These are phyloP conservation scores for Globisporangium abappressorium DNA, from an alignment of 352 stramenopile species.

Conservation along the genomic window DNA sequence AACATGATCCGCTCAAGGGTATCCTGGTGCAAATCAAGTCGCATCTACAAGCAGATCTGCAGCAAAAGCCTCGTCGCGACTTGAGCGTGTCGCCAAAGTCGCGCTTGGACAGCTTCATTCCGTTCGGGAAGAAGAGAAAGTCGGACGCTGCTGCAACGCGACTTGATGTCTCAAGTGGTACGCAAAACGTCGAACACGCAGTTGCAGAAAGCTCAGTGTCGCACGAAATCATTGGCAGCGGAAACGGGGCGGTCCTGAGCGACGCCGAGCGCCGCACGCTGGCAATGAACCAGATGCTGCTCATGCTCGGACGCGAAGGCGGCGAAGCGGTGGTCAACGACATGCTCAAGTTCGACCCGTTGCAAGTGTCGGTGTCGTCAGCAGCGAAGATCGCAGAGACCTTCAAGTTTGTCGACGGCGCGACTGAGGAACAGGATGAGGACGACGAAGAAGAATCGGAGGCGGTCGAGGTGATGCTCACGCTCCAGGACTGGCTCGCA, in stretches of 20 bases:
- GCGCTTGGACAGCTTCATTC: conserved; percentile 6
- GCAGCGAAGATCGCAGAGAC: conserved; percentile 36
- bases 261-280: conserved; percentile 21
- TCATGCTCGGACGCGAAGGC: conserved; percentile 40
- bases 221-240: not conserved
- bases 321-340: conserved; percentile 46
- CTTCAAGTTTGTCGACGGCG: conserved; percentile 23
- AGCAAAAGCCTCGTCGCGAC: conserved; percentile 3
- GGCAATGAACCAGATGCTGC: conserved; percentile 37
- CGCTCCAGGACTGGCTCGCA: conserved; percentile 52
- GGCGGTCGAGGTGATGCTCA: conserved; percentile 30
- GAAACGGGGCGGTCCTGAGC: not conserved
- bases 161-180: not conserved
- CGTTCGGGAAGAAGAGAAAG: conserved; percentile 1
- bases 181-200: not conserved
- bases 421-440: conserved; percentile 19
- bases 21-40: conserved; percentile 54
- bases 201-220: not conserved
- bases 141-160: not conserved
- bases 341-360: conserved; percentile 61
- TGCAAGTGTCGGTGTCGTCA: conserved; percentile 35
- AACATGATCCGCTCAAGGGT: conserved; percentile 32
- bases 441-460: conserved; percentile 18
- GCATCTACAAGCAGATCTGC: conserved; percentile 30
- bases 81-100: not conserved